phyloP scores from a whole-genome alignment of 306 rosid genomes.

The Lathyrus tuberosus region DNA sequence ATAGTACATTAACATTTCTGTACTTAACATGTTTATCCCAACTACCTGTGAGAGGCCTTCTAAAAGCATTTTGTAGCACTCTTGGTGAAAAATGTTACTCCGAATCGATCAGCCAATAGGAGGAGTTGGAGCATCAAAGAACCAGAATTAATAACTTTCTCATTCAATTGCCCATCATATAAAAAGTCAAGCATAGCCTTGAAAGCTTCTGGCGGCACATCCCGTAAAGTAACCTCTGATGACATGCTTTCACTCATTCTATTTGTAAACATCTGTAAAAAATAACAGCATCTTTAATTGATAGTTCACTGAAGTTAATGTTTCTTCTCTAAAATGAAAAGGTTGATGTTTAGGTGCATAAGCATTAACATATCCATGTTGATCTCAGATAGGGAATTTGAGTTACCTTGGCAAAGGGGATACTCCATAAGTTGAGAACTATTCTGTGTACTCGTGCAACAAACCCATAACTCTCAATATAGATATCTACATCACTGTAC shows the following conservation, averaged over 20 bases:
- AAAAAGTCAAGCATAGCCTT: constrained; percentile 74
- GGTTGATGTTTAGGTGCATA: too few species aligned
- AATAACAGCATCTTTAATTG: too few species aligned
- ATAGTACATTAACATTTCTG: constrained; percentile 79
- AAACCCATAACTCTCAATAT: constrained; percentile 67
- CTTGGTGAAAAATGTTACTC: constrained; percentile 83
- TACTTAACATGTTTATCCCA: constrained; percentile 83
- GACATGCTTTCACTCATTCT: too few species aligned
- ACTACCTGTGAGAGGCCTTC: constrained; percentile 93
- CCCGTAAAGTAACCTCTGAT: too few species aligned
- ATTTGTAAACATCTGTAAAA: too few species aligned
- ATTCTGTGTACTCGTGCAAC: constrained; percentile 70
- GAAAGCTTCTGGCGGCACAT: constrained; percentile 80
- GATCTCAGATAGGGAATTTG: too few species aligned
- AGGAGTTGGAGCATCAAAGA: constrained; percentile 72
- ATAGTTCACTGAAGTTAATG: too few species aligned
- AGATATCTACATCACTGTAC: constrained; percentile 70
- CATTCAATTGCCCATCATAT: constrained; percentile 71
- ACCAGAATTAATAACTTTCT: constrained; percentile 60
- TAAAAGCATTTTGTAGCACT: constrained; percentile 85
- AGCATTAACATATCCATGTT: too few species aligned
- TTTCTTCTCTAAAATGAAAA: too few species aligned
- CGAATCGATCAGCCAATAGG: constrained; percentile 88
- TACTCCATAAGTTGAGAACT: too few species aligned
- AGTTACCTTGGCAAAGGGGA: too few species aligned